Base-by-base conservation (phyloP, 495 filamentous ascomycete species). In the Cercophora scortea region DNA sequence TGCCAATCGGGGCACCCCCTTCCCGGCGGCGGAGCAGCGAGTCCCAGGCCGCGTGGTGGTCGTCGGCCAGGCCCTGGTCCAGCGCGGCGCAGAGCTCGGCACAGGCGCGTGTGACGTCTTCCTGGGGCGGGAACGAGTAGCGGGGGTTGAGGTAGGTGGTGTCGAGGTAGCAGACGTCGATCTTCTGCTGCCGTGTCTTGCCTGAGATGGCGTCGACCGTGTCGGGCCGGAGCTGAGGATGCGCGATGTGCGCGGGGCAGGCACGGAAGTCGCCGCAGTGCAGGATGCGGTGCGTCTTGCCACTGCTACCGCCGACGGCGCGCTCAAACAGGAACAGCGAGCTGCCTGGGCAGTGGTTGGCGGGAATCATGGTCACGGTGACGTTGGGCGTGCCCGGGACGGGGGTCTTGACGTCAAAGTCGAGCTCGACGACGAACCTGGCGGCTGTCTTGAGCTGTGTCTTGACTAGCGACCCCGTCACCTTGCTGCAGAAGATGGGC, bases 201-300 rank as follows among this genome's bases (percentile, higher is more conserved):
- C 88, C 86, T 4, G 82, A 82, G 15, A 84, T 69, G 4, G 78
- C 62, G 52, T 93, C 85, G 9, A 85, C 57, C 4, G 83, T 75
- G 16, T 95, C 82, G 0, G 93, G 88, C 40, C 79, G 77, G 5
- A 98, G 73, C 6, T 90, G 74, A 9, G 89, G 87, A 71, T 98
- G 94, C 46, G 79, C 73, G 8, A 97, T 72, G 61, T 97, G 94
- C n/a, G 81, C 83, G 33, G 83, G 81, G 61, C 88, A 94, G 10
- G 93, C 94, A 34, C 93, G 78, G 57, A 99, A 99, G 59, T 99
- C 93, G 35, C 93, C 93, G 61, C 94, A 97, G 61, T 99, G 93
- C 8, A 99, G 73, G 32, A 99, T 79, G 12, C 92, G 78, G 50
- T 95, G 87, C 6, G 78, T 71, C 54, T 73, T 79, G 7, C 8